These are phyloP conservation scores for Parastagonospora avenae DNA, from an alignment of 2,329 filamentous ascomycete species.

Conservation along the genomic window DNA sequence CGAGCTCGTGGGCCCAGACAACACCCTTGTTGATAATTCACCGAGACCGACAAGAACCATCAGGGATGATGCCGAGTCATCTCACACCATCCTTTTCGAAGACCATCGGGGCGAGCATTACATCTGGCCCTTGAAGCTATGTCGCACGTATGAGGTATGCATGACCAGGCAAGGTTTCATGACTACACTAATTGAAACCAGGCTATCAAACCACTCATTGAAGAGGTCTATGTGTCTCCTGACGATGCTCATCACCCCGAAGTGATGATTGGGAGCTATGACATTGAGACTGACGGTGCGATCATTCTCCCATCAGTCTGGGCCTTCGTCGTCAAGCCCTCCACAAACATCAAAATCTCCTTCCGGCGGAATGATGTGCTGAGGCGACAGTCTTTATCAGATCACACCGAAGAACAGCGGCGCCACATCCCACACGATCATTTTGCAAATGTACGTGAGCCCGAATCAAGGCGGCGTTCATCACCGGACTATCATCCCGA, in stretches of 20 bases:
- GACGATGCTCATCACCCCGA: slow-evolving; percentile 2
- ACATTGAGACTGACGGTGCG: slow-evolving; percentile 11
- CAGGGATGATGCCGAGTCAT: too few species aligned
- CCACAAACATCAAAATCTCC: slow-evolving; percentile 6
- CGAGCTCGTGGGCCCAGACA: too few species aligned
- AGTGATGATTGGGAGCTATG: slow-evolving; percentile 17
- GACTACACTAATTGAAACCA: slow-evolving; percentile 1
- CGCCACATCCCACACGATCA: background rate
- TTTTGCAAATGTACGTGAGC: background rate
- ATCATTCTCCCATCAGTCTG: slow-evolving; percentile 27
- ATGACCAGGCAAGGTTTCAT: background rate
- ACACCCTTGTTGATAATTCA: too few species aligned
- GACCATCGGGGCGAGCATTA: background rate
- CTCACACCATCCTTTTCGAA: background rate
- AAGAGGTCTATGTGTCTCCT: slow-evolving; percentile 14
- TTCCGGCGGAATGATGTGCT: background rate
- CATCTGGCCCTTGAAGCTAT: background rate
- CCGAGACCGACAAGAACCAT: too few species aligned
- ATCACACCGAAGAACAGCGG: background rate
- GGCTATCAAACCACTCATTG: slow-evolving; percentile 14
- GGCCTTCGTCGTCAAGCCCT: slow-evolving; percentile 15
- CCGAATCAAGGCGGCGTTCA: too few species aligned
- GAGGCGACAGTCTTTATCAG: background rate
- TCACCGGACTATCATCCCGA: too few species aligned
- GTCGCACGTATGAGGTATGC: slow-evolving; percentile 1